A percentile compares a stretch with the other conserved stretches of the same genome.
Conservation (phyloP, 2,329 filamentous ascomycete species). For the Talaromyces sp. region DNA sequence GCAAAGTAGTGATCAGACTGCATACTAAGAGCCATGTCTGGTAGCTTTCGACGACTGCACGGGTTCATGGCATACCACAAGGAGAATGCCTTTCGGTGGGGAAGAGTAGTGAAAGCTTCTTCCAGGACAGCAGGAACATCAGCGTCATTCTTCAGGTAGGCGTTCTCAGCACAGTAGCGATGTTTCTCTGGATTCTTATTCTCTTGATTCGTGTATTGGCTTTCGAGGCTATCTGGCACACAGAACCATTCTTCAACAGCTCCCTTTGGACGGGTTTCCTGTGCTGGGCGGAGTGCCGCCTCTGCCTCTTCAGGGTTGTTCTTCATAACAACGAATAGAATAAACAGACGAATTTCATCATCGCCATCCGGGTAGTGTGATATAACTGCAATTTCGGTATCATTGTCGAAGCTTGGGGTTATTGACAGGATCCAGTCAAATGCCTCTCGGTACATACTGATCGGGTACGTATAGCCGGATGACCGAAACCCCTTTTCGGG, state of each 20-base stretch:
- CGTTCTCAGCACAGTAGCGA: conserved; percentile 56
- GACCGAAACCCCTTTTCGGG: conserved; percentile 30
- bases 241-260: conserved; percentile 43
- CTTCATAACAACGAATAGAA: conserved; percentile 25
- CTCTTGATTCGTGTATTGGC: conserved; percentile 47
- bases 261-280: conserved; percentile 42
- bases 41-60: conserved; percentile 43
- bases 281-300: conserved; percentile 13
- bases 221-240: conserved; percentile 27
- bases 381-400: conserved; percentile 32
- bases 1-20: conserved; percentile 62
- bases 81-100: conserved; percentile 49
- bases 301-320: conserved; percentile 12
- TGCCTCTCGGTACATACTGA: conserved; percentile 49
- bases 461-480: conserved; percentile 52
- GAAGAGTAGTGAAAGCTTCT: conserved; percentile 52
- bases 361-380: conserved; percentile 37
- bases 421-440: conserved; percentile 51
- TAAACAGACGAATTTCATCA: conserved; percentile 28
- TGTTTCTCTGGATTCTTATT: conserved; percentile 53
- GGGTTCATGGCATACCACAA: conserved; percentile 59
- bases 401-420: conserved; percentile 12
- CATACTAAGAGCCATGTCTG: conserved; percentile 59
- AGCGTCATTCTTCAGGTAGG: conserved; percentile 52
- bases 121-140: conserved; percentile 52